Percentiles rank a stretch among this genome's conserved stretches.
These are phyloP conservation scores for Mycena alexandri DNA, from an alignment of 768 basidiomycete genomes.

Conservation along the genomic window DNA sequence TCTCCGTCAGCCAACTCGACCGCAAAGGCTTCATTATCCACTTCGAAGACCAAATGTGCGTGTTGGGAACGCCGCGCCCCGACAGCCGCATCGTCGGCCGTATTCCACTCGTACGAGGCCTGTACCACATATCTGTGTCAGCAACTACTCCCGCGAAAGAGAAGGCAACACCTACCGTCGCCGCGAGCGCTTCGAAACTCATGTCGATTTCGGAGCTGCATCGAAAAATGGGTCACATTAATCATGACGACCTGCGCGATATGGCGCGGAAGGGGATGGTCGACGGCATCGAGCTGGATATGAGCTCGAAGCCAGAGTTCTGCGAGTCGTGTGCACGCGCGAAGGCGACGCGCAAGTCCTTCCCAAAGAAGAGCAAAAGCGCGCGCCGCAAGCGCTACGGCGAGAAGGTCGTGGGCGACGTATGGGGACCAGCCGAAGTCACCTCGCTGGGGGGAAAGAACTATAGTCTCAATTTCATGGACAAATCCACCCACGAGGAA, in stretches of 20 bases:
- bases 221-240: constrained; percentile 50
- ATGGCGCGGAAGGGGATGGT: constrained; percentile 47
- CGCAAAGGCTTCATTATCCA: constrained; percentile 20
- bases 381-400: constrained; percentile 24
- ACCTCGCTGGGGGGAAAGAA: constrained; percentile 26
- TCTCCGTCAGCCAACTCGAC: constrained; percentile 14
- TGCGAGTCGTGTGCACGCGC: constrained; percentile 44
- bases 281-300: constrained; percentile 46
- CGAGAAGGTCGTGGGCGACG: constrained; percentile 30
- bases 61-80: constrained; percentile 18
- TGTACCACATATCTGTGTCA: constrained; percentile 41
- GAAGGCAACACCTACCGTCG: constrained; percentile 15
- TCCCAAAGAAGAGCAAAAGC: constrained; percentile 36
- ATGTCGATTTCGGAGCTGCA: constrained; percentile 49
- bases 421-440: constrained; percentile 37
- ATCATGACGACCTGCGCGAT: constrained; percentile 41
- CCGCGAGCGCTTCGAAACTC: constrained; percentile 29
- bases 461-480: constrained; percentile 25
- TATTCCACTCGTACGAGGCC: constrained; percentile 42
- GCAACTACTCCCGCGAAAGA: neutral
- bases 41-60: constrained; percentile 20
- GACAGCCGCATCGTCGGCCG: constrained; percentile 34
- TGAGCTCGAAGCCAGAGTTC: constrained; percentile 40
- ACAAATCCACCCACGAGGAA: constrained; percentile 35
- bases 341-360: constrained; percentile 36